Conservation (phyloP, 805 yeast species). For the Yamadazyma laniorum region DNA sequence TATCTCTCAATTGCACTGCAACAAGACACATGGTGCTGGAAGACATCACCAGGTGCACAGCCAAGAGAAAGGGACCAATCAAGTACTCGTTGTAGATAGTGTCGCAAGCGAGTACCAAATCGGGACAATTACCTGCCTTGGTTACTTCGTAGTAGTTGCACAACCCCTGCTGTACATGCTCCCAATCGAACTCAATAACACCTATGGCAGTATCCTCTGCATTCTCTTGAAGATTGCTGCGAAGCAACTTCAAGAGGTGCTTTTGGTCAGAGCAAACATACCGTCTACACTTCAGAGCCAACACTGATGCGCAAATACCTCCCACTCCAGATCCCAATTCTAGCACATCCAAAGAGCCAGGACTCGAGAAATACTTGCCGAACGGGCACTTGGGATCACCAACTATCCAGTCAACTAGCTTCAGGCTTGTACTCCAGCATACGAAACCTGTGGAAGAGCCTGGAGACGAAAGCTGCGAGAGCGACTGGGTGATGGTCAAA, state of each 20-base stretch:
- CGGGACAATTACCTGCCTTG: constrained; percentile 27
- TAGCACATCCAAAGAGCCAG: constrained; percentile 27
- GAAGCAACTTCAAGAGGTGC: constrained; percentile 50
- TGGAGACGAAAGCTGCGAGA: constrained; percentile 31
- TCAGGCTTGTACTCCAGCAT: constrained; percentile 54
- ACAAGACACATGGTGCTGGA: constrained; percentile 41
- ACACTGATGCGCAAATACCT: constrained; percentile 46
- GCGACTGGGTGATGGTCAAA: constrained; percentile 32
- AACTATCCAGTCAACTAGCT: constrained; percentile 55
- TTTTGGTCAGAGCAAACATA: constrained; percentile 61
- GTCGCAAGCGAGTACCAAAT: constrained; percentile 59
- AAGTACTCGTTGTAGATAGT: constrained; percentile 64
- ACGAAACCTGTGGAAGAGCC: constrained; percentile 55
- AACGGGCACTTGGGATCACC: constrained; percentile 27
- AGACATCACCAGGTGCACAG: constrained; percentile 39
- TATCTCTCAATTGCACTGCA: constrained; percentile 53
- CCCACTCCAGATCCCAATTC: constrained; percentile 66
- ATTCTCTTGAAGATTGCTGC: constrained; percentile 45
- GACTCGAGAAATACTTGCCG: constrained; percentile 8
- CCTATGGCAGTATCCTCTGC: constrained; percentile 30
- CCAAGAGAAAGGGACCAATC: constrained; percentile 46
- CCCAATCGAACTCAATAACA: constrained; percentile 64
- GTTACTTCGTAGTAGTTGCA: constrained; percentile 17
- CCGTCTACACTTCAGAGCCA: constrained; percentile 27
- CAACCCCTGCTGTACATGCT: constrained; percentile 37